Evolutionary conservation across 2,329 filamentous ascomycete species (phyloP).

Genomic region (Neonectria ditissima): DNA sequence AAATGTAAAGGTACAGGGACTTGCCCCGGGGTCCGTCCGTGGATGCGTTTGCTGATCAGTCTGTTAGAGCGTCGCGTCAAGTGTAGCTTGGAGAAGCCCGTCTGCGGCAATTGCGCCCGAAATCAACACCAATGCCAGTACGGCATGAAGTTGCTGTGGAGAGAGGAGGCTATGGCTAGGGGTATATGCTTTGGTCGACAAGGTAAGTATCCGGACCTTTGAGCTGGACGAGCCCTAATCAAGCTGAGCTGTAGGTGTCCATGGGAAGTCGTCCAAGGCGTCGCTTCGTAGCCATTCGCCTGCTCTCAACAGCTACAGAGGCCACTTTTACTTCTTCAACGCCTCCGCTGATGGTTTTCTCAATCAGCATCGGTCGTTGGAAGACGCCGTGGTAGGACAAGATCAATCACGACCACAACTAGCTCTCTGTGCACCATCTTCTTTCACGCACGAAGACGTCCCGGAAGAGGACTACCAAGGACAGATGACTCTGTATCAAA

Average conservation of each 20-base stretch:
- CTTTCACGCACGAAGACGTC: not conserved
- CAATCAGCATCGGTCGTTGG: not conserved
- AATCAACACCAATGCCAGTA: conserved; percentile 17
- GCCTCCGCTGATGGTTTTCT: conserved; percentile 5
- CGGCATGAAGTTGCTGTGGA: conserved; percentile 22
- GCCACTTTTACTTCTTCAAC: conserved; percentile 15
- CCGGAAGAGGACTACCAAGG: not conserved
- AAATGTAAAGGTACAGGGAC: conserved; percentile 21
- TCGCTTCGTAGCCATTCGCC: conserved; percentile 9
- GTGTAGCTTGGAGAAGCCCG: conserved; percentile 18
- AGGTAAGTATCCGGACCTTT: conserved; percentile 1
- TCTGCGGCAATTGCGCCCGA: conserved; percentile 19
- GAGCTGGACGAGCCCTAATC: not conserved
- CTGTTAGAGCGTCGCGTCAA: conserved; percentile 16
- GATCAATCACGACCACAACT: not conserved
- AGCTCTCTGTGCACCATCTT: not conserved
- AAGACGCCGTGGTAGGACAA: not conserved
- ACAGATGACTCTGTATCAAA: not conserved
- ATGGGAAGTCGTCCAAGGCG: conserved; percentile 15
- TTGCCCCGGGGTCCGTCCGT: not conserved
- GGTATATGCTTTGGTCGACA: conserved; percentile 24
- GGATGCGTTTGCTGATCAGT: not conserved
- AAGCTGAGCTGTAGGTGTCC: conserved; percentile 3
- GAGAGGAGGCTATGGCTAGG: conserved; percentile 25
- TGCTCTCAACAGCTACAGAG: not conserved